Evolutionary conservation across 2,329 filamentous ascomycete species (phyloP), one percentile per base, ranked within the genome.

Genomic region (Canariomyces notabilis): DNA sequence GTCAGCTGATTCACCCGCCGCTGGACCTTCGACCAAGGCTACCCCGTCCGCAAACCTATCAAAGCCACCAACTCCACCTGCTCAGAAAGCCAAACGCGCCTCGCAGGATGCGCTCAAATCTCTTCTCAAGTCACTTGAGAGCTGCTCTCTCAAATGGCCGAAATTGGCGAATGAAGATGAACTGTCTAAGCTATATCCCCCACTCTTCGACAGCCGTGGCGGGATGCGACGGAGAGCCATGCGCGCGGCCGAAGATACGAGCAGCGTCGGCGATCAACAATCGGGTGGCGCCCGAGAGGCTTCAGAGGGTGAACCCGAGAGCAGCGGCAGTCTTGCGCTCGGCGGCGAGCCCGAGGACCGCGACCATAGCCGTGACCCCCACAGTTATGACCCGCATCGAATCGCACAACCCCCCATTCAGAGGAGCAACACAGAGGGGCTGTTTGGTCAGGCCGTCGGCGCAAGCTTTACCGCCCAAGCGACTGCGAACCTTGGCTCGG

Each of bases 331-430:
- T 62, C 74, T 93, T 48, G 90, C 94, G 48, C 75, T 97, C 15
- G 91, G 91, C 47, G 91, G 91, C 35, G 91, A 97, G 63, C 91
- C 91, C 0, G 91, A 97, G 62, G 89, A 95, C 55, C 76, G 79
- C 51, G 83, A 88, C 18, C 67, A 68, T 36, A 61, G 66, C 15
- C 71, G 73, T 15, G 77, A 79, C 40, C 67, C 67, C 32, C 70
- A 76, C 56, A 62, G 64, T 37, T 76, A 76, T 33, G 74, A 77
- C 35, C 77, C 79, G 48, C 77, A 82, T 50, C 77, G 82, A 40
- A 79, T 81, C 11, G 82, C 88, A 6, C 88, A 89, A 58, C 83
- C 86, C 2, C 87, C 89, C 8, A 86, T 88, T 26, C 86, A 90
- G 59, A 79, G 86, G 57, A 73, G 72, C 43, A 71, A 64, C 48